A percentile compares a stretch with the other conserved stretches of the same genome.
Evolutionary conservation across 768 basidiomycete species (phyloP).

Genomic region (Podaxis rugospora): DNA sequence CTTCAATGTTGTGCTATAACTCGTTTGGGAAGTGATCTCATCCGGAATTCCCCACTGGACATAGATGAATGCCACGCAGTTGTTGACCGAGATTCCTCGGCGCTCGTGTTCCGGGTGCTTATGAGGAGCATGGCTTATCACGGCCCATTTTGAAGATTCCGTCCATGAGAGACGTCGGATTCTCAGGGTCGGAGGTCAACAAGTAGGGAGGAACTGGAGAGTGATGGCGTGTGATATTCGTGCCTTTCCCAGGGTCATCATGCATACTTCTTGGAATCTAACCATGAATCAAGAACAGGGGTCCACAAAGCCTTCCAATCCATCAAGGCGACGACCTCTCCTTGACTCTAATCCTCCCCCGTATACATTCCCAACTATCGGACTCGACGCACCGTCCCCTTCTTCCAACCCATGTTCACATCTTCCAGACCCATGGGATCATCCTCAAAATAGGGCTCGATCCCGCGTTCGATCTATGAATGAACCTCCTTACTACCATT

Average conservation of each 20-base stretch:
- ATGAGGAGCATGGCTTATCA: no score
- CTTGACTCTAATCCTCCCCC: neutral
- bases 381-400: neutral
- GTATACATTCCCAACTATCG: neutral
- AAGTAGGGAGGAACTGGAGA: neutral
- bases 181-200: neutral
- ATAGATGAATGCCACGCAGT: no score
- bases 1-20: no score
- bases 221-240: neutral
- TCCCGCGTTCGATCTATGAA: conserved; percentile 2
- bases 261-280: neutral
- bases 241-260: conserved; percentile 1
- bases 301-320: neutral
- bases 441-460: neutral
- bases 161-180: neutral
- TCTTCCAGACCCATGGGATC: conserved; percentile 5
- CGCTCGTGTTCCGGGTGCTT: no score
- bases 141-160: neutral
- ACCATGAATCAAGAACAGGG: neutral
- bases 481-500: neutral
- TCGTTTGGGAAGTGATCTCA: no score
- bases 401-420: neutral
- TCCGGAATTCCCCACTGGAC: no score
- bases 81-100: no score
- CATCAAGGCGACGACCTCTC: neutral